These are phyloP conservation scores for Taiwanofungus camphoratus DNA, from an alignment of 1,284 basidiomycete genomes.

Conservation along the genomic window DNA sequence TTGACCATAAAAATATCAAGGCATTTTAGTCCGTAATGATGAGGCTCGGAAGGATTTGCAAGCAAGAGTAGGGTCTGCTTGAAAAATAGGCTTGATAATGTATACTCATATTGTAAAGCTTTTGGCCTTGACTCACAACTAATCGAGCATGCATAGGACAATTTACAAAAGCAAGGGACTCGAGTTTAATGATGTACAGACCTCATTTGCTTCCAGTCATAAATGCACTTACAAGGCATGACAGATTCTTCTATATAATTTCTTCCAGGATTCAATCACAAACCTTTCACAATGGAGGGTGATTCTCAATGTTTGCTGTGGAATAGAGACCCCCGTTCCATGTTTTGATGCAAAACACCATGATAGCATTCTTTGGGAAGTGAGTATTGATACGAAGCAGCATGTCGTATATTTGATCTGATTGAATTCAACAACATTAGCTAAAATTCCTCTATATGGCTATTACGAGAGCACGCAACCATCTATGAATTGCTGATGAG, in stretches of 20 bases:
- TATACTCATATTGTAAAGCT: no score
- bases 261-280: slow-evolving; percentile 59
- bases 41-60: slow-evolving; percentile 42
- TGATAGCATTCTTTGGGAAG: slow-evolving; percentile 56
- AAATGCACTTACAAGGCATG: neutral
- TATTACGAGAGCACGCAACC: slow-evolving; percentile 61
- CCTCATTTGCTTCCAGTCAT: neutral
- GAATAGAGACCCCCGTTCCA: slow-evolving; percentile 33
- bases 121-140: neutral
- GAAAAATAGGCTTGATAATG: slow-evolving; percentile 61
- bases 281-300: slow-evolving; percentile 53
- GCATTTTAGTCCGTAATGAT: slow-evolving; percentile 65
- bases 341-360: slow-evolving; percentile 48
- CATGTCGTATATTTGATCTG: no score
- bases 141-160: slow-evolving; percentile 53
- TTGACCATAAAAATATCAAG: no score
- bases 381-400: no score
- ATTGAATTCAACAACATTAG: no score
- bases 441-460: slow-evolving; percentile 68
- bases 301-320: slow-evolving; percentile 38
- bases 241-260: slow-evolving; percentile 67
- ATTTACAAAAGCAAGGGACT: slow-evolving; percentile 71
- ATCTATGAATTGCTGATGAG: slow-evolving; percentile 61
- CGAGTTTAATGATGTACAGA: slow-evolving; percentile 63
- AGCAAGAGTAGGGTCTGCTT: slow-evolving; percentile 50